Evolutionary conservation across 2,329 filamentous ascomycete species (phyloP), one percentile per base, ranked within the genome.

Genomic region (Aspergillus fumigatiaffinis): DNA sequence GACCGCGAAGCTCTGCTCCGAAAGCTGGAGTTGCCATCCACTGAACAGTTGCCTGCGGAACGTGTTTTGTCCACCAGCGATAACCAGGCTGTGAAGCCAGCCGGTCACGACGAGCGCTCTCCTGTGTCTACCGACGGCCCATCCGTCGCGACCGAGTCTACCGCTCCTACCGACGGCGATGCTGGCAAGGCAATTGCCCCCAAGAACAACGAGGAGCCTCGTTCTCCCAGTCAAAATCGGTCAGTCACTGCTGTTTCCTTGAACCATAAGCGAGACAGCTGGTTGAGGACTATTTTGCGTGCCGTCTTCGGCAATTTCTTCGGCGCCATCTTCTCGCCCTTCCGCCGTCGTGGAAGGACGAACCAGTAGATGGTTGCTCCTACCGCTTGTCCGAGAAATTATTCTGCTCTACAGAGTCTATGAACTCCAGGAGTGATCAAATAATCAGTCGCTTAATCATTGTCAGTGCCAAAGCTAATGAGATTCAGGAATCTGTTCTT

Each of bases 21-120:
- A 49, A 65, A 70, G 50, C 66, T 72, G 46, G 67, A 69, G 41
- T 59, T 65, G 41, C 70, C 71, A 3, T 71, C 70, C 10, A 67
- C 68, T 21, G 68, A 72, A 29, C 64, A 69, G 42, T 51, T 70
- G 46, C 53, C 65, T 28, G 54, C 64, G 23, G 59, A 60, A 94
- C 82, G 10, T 47, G 17, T 8, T 47, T 26, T 10, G 4, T 25
- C 44, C 12, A 23, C 96, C 90, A 78, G 95, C 94, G 87, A 96
- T 95, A 85, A 96, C 95, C 94, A 82, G 93, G 91, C 54, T 89
- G 95, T 80, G 91, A 64, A 62, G 53, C 57, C 53, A n/a, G 53
- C 49, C 25, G 35, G 56, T 26, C 59, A 62, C 9, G 57, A 52
- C 29, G 51, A 64, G 46, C 35, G 53, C 14, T 29, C 56, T 14